A percentile compares a stretch with the other conserved stretches of the same genome.
Evolutionary conservation across 495 filamentous ascomycete species (phyloP).

Genomic region (Halenospora varia): DNA sequence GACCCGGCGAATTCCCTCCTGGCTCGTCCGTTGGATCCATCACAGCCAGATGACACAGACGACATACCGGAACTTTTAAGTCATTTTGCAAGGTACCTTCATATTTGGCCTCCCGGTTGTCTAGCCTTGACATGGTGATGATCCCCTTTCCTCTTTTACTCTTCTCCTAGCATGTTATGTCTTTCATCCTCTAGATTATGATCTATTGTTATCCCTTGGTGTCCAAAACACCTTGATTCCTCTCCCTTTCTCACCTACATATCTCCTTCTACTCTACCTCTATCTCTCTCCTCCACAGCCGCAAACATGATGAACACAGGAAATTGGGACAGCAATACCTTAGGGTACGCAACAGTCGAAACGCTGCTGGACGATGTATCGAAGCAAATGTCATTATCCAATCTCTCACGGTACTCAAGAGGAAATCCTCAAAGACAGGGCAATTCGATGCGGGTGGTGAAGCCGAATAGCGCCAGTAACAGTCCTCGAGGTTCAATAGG

Average conservation of each 20-base stretch:
- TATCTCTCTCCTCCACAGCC: not conserved
- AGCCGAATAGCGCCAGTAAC: conserved; percentile 63
- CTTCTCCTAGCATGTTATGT: conserved; percentile 1
- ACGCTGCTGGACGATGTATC: conserved; percentile 25
- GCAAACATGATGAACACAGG: conserved; percentile 19
- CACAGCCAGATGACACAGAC: conserved; percentile 23
- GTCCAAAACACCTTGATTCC: not conserved
- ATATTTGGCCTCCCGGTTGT: conserved; percentile 23
- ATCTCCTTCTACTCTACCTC: not conserved
- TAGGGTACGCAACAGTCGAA: conserved; percentile 24
- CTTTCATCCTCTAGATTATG: conserved; percentile 15
- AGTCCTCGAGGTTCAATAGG: conserved; percentile 54
- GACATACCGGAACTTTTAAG: conserved; percentile 22
- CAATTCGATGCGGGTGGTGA: conserved; percentile 53
- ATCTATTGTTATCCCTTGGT: conserved; percentile 5
- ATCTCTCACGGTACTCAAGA: conserved; percentile 34
- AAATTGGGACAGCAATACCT: conserved; percentile 5
- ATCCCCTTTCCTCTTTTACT: conserved; percentile 4
- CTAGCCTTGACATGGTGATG: conserved; percentile 17
- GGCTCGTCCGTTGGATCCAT: conserved; percentile 20
- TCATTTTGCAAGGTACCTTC: conserved; percentile 22
- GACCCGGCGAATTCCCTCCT: conserved; percentile 24
- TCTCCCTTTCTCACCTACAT: not conserved
- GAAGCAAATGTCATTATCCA: conserved; percentile 25
- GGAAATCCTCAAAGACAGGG: conserved; percentile 34